These are phyloP conservation scores for Euphorbia lathyris DNA, from an alignment of 345 rosid genomes.

Conservation along the genomic window DNA sequence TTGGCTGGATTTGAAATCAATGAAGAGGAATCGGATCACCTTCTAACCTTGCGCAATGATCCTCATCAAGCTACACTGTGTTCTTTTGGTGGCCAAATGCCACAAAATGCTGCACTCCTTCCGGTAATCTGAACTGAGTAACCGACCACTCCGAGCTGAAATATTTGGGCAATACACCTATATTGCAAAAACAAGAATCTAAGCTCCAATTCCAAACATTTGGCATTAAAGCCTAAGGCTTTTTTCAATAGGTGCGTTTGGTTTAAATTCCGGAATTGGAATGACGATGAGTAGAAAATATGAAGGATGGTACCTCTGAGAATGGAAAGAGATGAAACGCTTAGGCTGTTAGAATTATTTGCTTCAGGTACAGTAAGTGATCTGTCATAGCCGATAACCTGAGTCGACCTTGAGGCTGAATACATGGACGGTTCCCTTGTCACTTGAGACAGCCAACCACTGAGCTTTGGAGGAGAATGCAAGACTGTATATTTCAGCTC, in stretches of 20 bases:
- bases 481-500: constrained; percentile 86
- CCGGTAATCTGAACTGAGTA: constrained; percentile 76
- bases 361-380: constrained; percentile 37
- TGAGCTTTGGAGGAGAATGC: constrained; percentile 80
- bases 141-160: constrained; percentile 97
- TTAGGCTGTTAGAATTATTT: constrained; percentile 21
- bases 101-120: constrained; percentile 66
- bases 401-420: constrained; percentile 71
- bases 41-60: too few species aligned
- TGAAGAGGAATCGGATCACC: too few species aligned
- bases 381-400: constrained; percentile 41
- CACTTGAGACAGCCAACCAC: constrained; percentile 93
- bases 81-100: constrained; percentile 84
- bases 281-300: not conserved
- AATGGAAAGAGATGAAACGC: constrained; percentile 58
- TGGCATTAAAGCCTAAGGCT: not conserved
- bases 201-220: not conserved
- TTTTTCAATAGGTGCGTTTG: too few species aligned
- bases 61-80: too few species aligned
- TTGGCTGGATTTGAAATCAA: too few species aligned
- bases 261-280: too few species aligned
- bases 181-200: not conserved
- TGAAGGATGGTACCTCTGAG: constrained; percentile 52
- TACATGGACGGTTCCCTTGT: constrained; percentile 94
- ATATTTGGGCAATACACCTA: constrained; percentile 94